Evolutionary conservation across 2,329 filamentous ascomycete species (phyloP), one percentile per base, ranked within the genome.

Genomic region (Ilyonectria sp.): DNA sequence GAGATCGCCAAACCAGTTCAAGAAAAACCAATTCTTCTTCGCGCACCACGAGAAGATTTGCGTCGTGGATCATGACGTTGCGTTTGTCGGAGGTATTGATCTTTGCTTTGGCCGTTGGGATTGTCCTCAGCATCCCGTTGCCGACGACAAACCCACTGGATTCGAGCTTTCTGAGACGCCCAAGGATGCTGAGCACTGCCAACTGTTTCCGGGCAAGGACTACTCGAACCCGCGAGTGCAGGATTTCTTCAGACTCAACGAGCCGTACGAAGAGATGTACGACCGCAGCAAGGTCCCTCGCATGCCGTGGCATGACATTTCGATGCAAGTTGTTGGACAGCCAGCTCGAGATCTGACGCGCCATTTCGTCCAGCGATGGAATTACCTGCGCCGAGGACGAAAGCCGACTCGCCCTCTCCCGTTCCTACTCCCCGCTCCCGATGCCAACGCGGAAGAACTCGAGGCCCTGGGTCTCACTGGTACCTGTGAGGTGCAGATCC

Each of bases 11-110:
- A 98, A 99, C 75, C 96, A 99, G 81, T 95, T 98, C 82, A 93
- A 97, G 77, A 97, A 99, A 82, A 98, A 98, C 76, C 97, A 97
- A 52, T 99, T 99, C 84, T 99, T 99, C 85, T 99, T 97, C 86
- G 96, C 96, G 1, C 96, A 99, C 78, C 96, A 99, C 81, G 96
- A 99, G 80, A 99, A 99, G 82, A 89, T 99, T n/a, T 95, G 94
- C 76, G 91, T 99, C 46, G 93, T 99, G 19, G 96, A 99, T 78
- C 96, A 98, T 77, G 96, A 95, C 60, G 91, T 98, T 56, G 96
- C 95, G 11, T 98, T 99, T 79, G 91, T 97, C 55, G 96, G 96
- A 67, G 96, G 96, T 40, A 94, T 99, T 69, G 96, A 99, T 83
- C 86, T 99, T 23, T 99, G 96, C 82, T 98, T 98, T 79, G 96